Evolutionary conservation across 768 basidiomycete species (phyloP), one percentile per base, ranked within the genome.

Genomic region (Nidularia pulvinata): DNA sequence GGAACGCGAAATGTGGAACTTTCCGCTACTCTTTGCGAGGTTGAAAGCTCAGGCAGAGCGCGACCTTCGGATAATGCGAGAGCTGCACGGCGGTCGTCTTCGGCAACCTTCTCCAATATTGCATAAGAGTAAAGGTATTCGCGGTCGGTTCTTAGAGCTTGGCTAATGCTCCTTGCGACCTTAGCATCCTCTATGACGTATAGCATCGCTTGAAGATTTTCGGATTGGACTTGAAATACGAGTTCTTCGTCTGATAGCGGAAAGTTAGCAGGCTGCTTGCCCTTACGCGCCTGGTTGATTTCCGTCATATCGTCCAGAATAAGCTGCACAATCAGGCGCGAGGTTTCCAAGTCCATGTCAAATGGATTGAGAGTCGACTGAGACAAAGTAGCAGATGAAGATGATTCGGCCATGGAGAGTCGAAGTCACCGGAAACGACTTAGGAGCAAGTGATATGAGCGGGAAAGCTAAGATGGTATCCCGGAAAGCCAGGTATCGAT

Each of bases 1-100:
- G 53, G 46, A 32, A 55, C 46, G 34, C 49, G 30, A 13, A 48
- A 48, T 6, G 52, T 39, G 32, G 30, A 36, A 19, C 50, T 48
- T 33, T 51, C 35, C 7, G 7, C 35, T 22, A 50, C 9, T 34
- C 33, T 37, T 34, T 50, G 49, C 9, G 36, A 6, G 11, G 9
- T 10, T 22, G 65, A 64, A 10, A 49, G 61, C 11, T 51, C 52
- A 0, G 75, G 75, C 14, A 75, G 56, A 2, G 46, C 50, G 25
- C 61, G 53, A 1, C 73, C 77, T 3, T 62, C 56, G 45, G 66
- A 48, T 5, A 78, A 59, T 5, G 77, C 70, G 36, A 73, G 44
- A 3, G 81, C 78, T 22, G 73, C 74, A 3, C 52, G 58, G 34
- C 71, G 73, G 57, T 84, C 80, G 33, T 79, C 75, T 0, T 53